Conservation (phyloP, 306 rosid genomes). For the Cercis canadensis region DNA sequence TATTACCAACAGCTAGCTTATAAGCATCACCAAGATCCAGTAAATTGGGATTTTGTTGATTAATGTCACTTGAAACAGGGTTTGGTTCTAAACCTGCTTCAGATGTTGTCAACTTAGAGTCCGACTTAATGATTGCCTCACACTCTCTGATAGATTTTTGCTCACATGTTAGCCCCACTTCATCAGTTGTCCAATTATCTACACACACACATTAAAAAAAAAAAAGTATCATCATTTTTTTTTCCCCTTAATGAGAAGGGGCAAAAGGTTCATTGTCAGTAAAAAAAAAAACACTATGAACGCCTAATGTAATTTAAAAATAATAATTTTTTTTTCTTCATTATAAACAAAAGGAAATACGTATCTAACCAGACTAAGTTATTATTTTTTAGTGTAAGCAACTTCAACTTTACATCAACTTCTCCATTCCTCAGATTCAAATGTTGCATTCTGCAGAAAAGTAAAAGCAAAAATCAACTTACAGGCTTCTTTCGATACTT, state of each 20-base stretch:
- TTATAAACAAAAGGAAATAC: constrained; percentile 14
- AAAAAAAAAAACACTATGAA: not conserved
- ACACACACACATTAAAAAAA: constrained; percentile 26
- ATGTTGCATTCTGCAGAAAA: constrained; percentile 6
- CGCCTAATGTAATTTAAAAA: not conserved
- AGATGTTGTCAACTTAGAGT: constrained; percentile 45
- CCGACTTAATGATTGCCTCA: constrained; percentile 51
- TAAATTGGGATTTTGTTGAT: constrained; percentile 55
- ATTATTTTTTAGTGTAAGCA: not conserved
- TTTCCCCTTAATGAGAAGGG: constrained; percentile 25
- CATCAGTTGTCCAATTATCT: constrained; percentile 46
- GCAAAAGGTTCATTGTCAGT: too few relatives aligned
- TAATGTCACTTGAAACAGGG: constrained; percentile 49
- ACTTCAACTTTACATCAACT: constrained; percentile 32
- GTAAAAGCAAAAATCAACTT: constrained; percentile 48
- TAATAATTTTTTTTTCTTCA: constrained; percentile 4
- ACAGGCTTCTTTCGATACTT: constrained; percentile 61
- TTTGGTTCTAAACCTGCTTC: constrained; percentile 58
- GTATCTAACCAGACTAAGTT: not conserved
- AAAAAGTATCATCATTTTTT: not conserved
- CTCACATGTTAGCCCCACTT: constrained; percentile 40
- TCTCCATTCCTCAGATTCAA: constrained; percentile 19
- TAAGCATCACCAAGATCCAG: constrained; percentile 97
- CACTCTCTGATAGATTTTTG: constrained; percentile 37
- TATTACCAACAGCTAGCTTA: constrained; percentile 66